phyloP scores from a whole-genome alignment of 73 alveolate genomes.

The Diophrys appendiculata region DNA sequence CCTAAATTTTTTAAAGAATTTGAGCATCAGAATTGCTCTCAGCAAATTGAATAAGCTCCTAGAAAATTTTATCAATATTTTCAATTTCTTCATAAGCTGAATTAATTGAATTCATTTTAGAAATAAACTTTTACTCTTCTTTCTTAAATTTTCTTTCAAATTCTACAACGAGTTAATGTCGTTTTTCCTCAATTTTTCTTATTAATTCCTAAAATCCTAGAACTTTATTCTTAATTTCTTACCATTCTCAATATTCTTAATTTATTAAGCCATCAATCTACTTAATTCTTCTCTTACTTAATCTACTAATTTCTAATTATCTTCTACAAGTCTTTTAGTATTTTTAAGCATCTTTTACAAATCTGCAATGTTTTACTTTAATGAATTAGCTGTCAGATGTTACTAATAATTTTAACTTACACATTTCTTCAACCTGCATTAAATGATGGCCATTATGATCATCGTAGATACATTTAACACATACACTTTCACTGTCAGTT shows the following conservation, averaged over 20 bases:
- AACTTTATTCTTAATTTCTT: conserved; percentile 59
- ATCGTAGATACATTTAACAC: conserved; percentile 82
- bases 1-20: conserved; percentile 56
- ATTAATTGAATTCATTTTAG: conserved; percentile 50
- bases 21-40: conserved; percentile 51
- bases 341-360: conserved; percentile 70
- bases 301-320: conserved; percentile 56
- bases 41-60: conserved; percentile 61
- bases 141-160: conserved; percentile 72
- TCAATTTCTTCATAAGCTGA: conserved; percentile 62
- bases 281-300: conserved; percentile 65
- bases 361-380: conserved; percentile 74
- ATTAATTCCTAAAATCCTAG: conserved; percentile 73
- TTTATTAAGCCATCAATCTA: conserved; percentile 58
- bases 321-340: conserved; percentile 59
- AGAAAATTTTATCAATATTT: conserved; percentile 59
- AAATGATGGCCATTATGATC: conserved; percentile 86
- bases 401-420: too few species aligned
- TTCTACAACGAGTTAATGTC: conserved; percentile 66
- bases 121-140: conserved; percentile 63
- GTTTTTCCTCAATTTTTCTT: conserved; percentile 72
- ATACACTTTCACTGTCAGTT: conserved; percentile 69
- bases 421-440: conserved; percentile 78
- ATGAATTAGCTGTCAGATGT: conserved; percentile 66
- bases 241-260: conserved; percentile 63